Evolutionary conservation across 768 basidiomycete genomes (phyloP).

Genomic region (Pleurotus citrinopileatus): DNA sequence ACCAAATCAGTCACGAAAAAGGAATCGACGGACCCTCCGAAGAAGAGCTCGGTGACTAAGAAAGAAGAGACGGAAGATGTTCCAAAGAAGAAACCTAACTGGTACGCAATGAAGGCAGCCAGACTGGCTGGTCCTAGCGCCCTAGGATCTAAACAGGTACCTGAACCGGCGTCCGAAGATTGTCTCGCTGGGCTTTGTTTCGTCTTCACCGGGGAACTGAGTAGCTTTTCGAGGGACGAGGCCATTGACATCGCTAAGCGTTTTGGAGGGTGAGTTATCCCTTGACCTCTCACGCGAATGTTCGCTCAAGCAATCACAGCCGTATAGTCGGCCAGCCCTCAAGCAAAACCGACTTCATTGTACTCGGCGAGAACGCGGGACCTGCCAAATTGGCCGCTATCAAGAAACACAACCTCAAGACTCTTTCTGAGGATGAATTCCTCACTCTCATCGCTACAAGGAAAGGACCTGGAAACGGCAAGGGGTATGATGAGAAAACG

Average conservation of each 20-base stretch:
- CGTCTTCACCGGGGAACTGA: constrained; percentile 94
- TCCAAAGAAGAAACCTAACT: constrained; percentile 31
- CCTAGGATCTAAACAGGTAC: constrained; percentile 67
- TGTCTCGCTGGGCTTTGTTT: constrained; percentile 86
- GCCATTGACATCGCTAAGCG: constrained; percentile 87
- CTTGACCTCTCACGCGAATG: background rate
- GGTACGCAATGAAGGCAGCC: constrained; percentile 56
- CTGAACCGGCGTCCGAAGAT: constrained; percentile 59
- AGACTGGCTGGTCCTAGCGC: constrained; percentile 61
- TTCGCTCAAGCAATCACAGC: constrained; percentile 35
- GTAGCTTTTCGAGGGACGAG: constrained; percentile 85
- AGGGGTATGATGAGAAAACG: constrained; percentile 71
- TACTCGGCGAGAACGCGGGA: constrained; percentile 87
- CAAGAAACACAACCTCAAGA: constrained; percentile 72
- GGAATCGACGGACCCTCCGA: constrained; percentile 11
- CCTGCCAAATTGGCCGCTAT: constrained; percentile 86
- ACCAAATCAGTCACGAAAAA: background rate
- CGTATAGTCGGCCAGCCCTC: constrained; percentile 88
- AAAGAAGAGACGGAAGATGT: constrained; percentile 13
- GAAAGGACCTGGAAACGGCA: constrained; percentile 44
- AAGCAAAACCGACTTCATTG: constrained; percentile 83
- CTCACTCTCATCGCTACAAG: constrained; percentile 77
- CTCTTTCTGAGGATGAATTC: constrained; percentile 86
- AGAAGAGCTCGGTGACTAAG: constrained; percentile 16
- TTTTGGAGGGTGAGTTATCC: constrained; percentile 75